Evolutionary conservation across 192 early-diverging fungal species (phyloP), one percentile per base, ranked within the genome.

Genomic region (Backusella psychrophila): DNA sequence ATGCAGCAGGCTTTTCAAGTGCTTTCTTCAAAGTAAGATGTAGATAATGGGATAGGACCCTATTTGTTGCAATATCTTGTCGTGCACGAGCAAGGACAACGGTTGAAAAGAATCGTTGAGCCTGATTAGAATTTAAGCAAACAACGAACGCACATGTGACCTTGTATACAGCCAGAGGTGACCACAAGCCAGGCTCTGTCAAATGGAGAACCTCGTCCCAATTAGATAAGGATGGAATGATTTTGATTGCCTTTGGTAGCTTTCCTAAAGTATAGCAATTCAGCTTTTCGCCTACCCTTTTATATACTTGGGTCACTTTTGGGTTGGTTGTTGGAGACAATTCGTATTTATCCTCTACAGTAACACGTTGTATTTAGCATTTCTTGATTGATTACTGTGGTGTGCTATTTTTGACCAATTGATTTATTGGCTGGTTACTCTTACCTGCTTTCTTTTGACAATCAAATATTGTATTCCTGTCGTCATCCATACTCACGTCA

Each of bases 171-270:
- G 98, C 98, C 77, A 97, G 93, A 26, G 96, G 93, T 6, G 98
- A 96, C 98, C 98, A 99, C 33, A 89, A 86, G 38, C 92, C 91
- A 1, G 98, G 98, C 31, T 85, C 86, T 1, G 97, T 99, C 49
- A 98, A 85, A 80, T 93, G 95, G 72, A 99, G 81, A 41, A 99
- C 89, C 79, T 99, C 94, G 82, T 99, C 95, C 98, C 98, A 99
- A 88, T 99, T 94, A 38, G 89, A 85, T 66, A 99, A 89, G 7
- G 94, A 93, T 3, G 98, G 96, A 53, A 98, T 96, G 75, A 99
- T 97, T 86, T 99, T 99, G 91, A 99, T 98, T 17, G 96, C 94
- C 86, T 99, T 98, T 63, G 98, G 98, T 49, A 98, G 87, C 78
- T 92, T 92, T 29, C 97, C 97, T 23, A 94, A 96, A 73, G 93